A percentile compares a stretch with the other conserved stretches of the same genome.
Evolutionary conservation across 2,329 filamentous ascomycete genomes (phyloP).

Genomic region (Alternaria brassicicola): DNA sequence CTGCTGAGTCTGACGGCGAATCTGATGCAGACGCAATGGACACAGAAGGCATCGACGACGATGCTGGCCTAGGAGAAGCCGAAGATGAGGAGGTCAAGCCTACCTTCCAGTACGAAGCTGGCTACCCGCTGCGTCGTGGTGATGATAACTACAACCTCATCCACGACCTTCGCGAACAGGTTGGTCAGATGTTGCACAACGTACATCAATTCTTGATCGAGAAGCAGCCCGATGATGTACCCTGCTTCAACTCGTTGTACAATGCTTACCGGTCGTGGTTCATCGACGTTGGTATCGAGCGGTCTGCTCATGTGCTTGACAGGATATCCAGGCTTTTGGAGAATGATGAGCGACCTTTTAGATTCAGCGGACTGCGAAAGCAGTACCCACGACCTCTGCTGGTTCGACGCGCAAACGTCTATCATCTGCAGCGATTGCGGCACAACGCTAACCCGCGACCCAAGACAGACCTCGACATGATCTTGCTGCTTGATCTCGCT

Average conservation of each 20-base stretch:
- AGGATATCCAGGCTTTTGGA: constrained; percentile 82
- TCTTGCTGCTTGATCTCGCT: constrained; percentile 82
- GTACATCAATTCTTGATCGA: constrained; percentile 83
- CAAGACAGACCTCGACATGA: constrained; percentile 88
- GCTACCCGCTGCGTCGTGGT: constrained; percentile 74
- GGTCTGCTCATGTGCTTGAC: constrained; percentile 91
- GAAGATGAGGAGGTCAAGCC: constrained; percentile 84
- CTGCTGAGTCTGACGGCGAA: constrained; percentile 61
- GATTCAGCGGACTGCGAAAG: constrained; percentile 90
- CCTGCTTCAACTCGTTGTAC: constrained; percentile 92
- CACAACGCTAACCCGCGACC: constrained; percentile 89
- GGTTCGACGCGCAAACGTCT: constrained; percentile 89
- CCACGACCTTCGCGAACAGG: constrained; percentile 78
- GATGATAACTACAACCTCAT: constrained; percentile 71
- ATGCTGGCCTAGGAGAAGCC: constrained; percentile 65
- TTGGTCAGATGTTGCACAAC: constrained; percentile 79
- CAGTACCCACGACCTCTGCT: constrained; percentile 91
- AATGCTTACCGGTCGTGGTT: constrained; percentile 95
- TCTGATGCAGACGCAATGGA: constrained; percentile 50
- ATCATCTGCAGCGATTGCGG: constrained; percentile 90
- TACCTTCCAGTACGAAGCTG: constrained; percentile 86
- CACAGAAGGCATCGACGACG: constrained; percentile 55
- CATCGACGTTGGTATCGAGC: constrained; percentile 94
- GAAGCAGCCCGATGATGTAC: constrained; percentile 92
- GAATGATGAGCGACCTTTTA: constrained; percentile 89